A percentile compares a stretch with the other conserved stretches of the same genome.
These are phyloP conservation scores for Margaritispora aquatica DNA, from an alignment of 495 filamentous ascomycete genomes.

Conservation along the genomic window DNA sequence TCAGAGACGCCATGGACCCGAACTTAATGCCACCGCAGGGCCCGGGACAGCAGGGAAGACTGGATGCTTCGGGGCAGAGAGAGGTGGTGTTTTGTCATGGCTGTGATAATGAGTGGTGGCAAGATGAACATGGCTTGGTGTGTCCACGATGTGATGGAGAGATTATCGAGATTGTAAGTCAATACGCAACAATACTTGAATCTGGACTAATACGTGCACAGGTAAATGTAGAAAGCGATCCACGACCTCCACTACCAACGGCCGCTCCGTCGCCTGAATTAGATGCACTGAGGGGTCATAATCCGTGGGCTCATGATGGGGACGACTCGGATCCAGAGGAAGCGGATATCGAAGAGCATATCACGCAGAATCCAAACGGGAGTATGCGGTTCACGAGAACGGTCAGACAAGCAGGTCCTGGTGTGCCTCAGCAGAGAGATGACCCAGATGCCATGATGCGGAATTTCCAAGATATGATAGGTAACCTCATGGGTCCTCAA, in stretches of 20 bases:
- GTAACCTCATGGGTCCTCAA: conserved; percentile 22
- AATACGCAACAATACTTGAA: conserved; percentile 4
- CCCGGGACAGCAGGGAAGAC: conserved; percentile 3
- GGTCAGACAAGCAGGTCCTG: too few species aligned
- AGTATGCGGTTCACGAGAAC: conserved; percentile 30
- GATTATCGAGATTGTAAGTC: conserved; percentile 74
- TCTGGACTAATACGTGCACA: conserved; percentile 23
- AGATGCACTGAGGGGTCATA: conserved; percentile 21
- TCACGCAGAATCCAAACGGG: conserved; percentile 38
- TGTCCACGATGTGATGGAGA: conserved; percentile 80
- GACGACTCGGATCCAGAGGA: conserved; percentile 41
- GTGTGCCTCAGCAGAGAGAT: too few species aligned
- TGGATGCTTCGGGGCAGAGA: conserved; percentile 38
- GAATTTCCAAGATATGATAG: conserved; percentile 25
- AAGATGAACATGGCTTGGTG: conserved; percentile 54
- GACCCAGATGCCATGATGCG: conserved; percentile 20
- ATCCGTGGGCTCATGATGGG: conserved; percentile 33
- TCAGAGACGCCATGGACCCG: conserved; percentile 34
- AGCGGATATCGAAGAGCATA: conserved; percentile 40
- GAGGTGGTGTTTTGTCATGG: conserved; percentile 78
- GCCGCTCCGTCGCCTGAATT: conserved; percentile 25
- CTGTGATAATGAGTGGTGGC: conserved; percentile 75
- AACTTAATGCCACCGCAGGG: conserved; percentile 13
- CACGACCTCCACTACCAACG: conserved; percentile 22
- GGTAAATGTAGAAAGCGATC: conserved; percentile 36